Evolutionary conservation across 2,329 filamentous ascomycete genomes (phyloP), one percentile per base, ranked within the genome.

Genomic region (Xylaria sp.): DNA sequence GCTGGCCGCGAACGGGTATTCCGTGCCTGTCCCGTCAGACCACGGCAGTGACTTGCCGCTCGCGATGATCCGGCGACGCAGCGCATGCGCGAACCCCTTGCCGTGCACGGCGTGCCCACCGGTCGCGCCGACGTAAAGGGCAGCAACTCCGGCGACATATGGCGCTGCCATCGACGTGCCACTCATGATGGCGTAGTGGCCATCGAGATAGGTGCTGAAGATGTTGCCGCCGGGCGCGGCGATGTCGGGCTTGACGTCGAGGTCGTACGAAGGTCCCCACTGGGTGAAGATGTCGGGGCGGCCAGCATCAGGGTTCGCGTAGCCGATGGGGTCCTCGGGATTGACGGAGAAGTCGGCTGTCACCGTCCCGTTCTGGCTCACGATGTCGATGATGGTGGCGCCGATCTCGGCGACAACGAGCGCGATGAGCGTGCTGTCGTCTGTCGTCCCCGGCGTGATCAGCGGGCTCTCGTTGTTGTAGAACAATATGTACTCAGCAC

Each of bases 161-260:
- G 77, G 77, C 43, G 71, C 72, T 3, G 77, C 73, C 78, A 81
- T 80, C 2, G 75, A 78, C 0, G 78, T 81, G 41, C 78, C 78
- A 46, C 71, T 75, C 29, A 76, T 66, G 7, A 79, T 69, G 3
- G 69, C 70, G 48, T 69, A 69, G 2, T 62, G 63, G 29, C 72
- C 62, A 2, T 58, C 39, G 11, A 74, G 74, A 53, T 73, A 79
- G 2, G 76, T 78, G 19, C 74, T 76, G 48, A 77, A 70, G 54
- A 81, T 79, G 39, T 73, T 69, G 22, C 72, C 72, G 42, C 77
- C 76, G 2, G 76, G 75, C 0, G 74, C 71, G 11, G 72, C 74
- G 44, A 79, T 62, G 47, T 78, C 72, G 7, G 76, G 75, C 61
- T 76, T 77, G 49, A 77, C 64, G 38, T 71, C 66, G 5, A 77